Base-by-base conservation (phyloP, 306 rosid genomes). In the Arachis stenosperma region DNA sequence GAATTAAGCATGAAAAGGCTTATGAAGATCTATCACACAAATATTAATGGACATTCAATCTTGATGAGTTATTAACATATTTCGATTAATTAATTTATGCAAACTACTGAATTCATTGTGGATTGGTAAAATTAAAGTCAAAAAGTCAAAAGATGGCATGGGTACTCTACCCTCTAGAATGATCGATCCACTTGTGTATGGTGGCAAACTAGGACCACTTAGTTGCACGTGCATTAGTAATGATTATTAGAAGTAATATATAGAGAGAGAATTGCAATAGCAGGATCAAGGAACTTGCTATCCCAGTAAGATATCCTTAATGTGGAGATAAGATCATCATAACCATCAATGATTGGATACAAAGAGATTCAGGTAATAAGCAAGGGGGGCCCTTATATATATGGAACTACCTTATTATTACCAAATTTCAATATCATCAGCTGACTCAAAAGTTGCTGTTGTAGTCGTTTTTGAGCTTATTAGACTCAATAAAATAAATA, bases 401-500 rank as follows among this genome's bases (percentile, higher is more conserved):
- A 33, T 33, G 37, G 37, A 33, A 33, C 37, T 33, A 33, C 37
- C 37, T 33, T 83, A 64, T 71, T 76, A 64, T 15, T 54, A 75
- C 68, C 76, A 70, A 73, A 61, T 67, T 63, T 76, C 60, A 62
- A 59, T 17, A 58, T 74, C 70, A 68, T 62, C 52, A 71, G 88
- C 88, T 84, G 85, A 82, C 85, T 82, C 87, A 71, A 84, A 82
- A 59, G 84, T 74, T 62, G 58, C 40, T 40, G 75, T 79, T 78
- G 79, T 72, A 22, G 27, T 22, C 27, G 27, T 22, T 22, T 22
- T 1, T 22, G 27, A 22, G 27, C 27, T 22, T 22, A 22, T 22
- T 22, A 22, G 27, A 22, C 27, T 22, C 27, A 0, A 22, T 22
- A 22, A 22, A 22, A 22, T 22, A 22, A 22, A 22, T 22, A 22